Evolutionary conservation across 345 rosid genomes (phyloP), one percentile per base, ranked within the genome.

Genomic region (Salix koriyanagi): DNA sequence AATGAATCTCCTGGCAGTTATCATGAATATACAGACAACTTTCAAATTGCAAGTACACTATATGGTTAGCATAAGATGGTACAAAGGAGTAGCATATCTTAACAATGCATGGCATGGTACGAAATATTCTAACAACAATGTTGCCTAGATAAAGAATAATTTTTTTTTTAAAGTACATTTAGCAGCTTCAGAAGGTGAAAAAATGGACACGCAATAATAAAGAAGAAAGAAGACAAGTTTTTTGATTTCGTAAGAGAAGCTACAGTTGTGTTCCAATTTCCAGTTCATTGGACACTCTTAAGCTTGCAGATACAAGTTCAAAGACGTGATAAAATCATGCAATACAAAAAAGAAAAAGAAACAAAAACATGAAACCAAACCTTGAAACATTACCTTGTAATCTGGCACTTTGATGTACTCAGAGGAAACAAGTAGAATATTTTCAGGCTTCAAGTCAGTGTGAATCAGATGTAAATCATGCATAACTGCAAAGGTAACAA

Each of bases 361-460:
- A 64, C 3, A 36, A 23, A 30, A 39, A 26, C 15, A 50, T 1
- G 9, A 18, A n/a, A 56, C 56, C 34, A 37, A 71, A 16, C 54
- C 28, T 25, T 37, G 18, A 54, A 61, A 16, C 67, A 9, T 34
- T 85, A 92, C 94, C 91, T 85, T 90, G 69, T 88, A 89, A 76
- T 90, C 97, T 64, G 97, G 97, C 39, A 89, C 90, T 85, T 89
- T 90, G 75, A 92, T 80, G 81, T 83, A 89, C 39, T 92, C 97
- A 37, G 93, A 72, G n/a, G 97, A 90, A 42, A 89, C 91, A 42
- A 92, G 83, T 75, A 92, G 91, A 81, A 90, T 87, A 80, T 92
- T 92, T 83, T 92, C 94, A 37, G 97, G 97, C 90, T 92, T 92
- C 89, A 92, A 71, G 84, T 90, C 94, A 1, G 97, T 92, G 84